These are phyloP conservation scores for Oryza brachyantha DNA, from an alignment of 176 grass and related monocot species.

Conservation along the genomic window DNA sequence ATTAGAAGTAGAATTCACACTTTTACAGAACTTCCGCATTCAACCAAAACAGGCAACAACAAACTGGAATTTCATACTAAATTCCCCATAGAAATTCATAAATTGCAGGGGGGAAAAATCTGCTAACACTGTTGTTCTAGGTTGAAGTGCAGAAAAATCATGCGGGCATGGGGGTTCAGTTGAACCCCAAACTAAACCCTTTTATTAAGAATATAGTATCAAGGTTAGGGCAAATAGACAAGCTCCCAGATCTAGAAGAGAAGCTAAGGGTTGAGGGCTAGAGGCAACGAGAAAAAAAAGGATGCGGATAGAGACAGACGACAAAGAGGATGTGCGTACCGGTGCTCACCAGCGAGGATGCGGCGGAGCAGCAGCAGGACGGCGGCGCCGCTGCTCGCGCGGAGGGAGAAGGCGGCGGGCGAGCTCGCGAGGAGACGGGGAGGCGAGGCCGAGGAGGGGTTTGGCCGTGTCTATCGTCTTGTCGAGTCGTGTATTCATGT, in stretches of 20 bases:
- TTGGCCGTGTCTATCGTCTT: background rate
- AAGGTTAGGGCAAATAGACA: background rate
- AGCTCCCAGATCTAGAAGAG: background rate
- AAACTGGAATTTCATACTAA: background rate
- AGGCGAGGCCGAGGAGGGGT: background rate
- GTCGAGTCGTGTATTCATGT: background rate
- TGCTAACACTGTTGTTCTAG: background rate
- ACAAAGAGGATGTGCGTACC: background rate
- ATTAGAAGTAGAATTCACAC: background rate
- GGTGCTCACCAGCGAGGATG: background rate
- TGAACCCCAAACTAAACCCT: no score
- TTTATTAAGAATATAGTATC: no score
- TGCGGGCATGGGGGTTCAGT: background rate
- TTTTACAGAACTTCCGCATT: background rate
- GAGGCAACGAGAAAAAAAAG: background rate
- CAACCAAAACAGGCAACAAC: background rate
- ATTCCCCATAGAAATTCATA: background rate
- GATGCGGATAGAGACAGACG: background rate
- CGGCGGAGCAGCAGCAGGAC: background rate
- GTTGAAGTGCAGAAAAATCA: background rate
- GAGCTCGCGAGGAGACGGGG: background rate
- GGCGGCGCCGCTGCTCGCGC: background rate
- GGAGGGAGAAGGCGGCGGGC: background rate
- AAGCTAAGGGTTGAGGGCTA: background rate
- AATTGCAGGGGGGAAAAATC: no score